Evolutionary conservation across 1,284 basidiomycete species (phyloP).

Genomic region (Puccinia coronata): DNA sequence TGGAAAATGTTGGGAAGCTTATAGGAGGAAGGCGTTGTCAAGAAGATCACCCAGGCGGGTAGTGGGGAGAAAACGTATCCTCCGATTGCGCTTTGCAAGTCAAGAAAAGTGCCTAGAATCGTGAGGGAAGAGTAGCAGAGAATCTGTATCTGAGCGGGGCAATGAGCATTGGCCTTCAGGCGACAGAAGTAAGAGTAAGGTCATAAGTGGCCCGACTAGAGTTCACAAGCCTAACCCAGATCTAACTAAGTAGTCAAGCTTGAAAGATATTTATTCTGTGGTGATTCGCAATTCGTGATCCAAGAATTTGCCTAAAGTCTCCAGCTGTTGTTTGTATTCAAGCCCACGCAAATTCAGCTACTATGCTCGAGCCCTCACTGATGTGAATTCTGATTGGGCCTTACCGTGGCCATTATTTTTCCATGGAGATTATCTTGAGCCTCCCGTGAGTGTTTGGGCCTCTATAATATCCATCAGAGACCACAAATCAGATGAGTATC

Average conservation of each 20-base stretch:
- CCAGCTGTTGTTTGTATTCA: background rate
- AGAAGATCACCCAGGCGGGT: background rate
- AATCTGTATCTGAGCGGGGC: background rate
- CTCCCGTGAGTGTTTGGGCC: too few species aligned
- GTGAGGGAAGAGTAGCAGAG: background rate
- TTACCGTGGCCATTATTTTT: too few species aligned
- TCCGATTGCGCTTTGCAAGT: too few species aligned
- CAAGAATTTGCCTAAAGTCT: background rate
- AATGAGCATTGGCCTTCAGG: background rate
- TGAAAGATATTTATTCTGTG: background rate
- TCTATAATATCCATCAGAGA: too few species aligned
- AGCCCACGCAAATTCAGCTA: background rate
- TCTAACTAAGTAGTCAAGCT: background rate
- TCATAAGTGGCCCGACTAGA: background rate
- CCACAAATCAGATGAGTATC: too few species aligned
- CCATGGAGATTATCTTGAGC: too few species aligned
- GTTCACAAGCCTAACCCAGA: background rate
- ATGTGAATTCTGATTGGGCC: background rate
- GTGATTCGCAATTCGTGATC: background rate
- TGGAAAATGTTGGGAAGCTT: background rate
- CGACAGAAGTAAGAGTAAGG: background rate
- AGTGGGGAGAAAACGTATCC: too few species aligned
- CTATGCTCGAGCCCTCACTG: background rate
- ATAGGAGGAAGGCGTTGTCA: background rate
- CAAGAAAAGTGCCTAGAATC: background rate